phyloP scores from a whole-genome alignment of 768 basidiomycete genomes.

The Melanogaster broomeanus region DNA sequence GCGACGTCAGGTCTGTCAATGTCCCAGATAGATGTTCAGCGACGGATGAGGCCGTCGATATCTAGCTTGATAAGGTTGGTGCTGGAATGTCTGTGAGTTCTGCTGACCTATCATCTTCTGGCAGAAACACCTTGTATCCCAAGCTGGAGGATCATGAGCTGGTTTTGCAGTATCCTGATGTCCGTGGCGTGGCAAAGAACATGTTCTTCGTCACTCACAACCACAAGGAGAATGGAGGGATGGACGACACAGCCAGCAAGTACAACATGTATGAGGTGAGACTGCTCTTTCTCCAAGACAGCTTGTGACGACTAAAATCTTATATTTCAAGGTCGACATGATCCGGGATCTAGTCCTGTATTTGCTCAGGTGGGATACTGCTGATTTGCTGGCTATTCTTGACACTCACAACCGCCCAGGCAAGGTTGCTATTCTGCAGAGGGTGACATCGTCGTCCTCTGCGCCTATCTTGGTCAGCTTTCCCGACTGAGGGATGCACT shows the following conservation, averaged over 20 bases:
- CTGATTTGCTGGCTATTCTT: not conserved
- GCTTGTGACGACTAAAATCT: not conserved
- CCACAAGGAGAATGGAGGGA: constrained; percentile 58
- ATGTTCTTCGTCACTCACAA: constrained; percentile 69
- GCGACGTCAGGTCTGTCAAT: constrained; percentile 57
- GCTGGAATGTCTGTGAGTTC: not conserved
- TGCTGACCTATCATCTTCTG: not conserved
- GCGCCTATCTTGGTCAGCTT: constrained; percentile 55
- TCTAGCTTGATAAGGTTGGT: constrained; percentile 45
- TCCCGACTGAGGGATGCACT: constrained; percentile 45
- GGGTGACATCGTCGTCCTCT: constrained; percentile 56
- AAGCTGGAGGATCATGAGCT: constrained; percentile 56
- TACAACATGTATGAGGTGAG: constrained; percentile 75
- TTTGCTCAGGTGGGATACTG: constrained; percentile 38
- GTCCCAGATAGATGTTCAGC: constrained; percentile 71
- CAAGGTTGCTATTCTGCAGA: constrained; percentile 49
- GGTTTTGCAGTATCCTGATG: constrained; percentile 51
- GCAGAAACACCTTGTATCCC: constrained; percentile 62
- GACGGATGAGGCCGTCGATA: constrained; percentile 74
- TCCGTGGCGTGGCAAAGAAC: constrained; percentile 63
- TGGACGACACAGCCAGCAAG: constrained; percentile 65
- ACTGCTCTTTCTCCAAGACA: constrained; percentile 17
- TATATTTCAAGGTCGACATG: constrained; percentile 39
- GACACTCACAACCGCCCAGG: constrained; percentile 19
- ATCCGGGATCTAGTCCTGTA: constrained; percentile 55